These are phyloP conservation scores for Cercis canadensis DNA, from an alignment of 306 rosid genomes.

Conservation along the genomic window DNA sequence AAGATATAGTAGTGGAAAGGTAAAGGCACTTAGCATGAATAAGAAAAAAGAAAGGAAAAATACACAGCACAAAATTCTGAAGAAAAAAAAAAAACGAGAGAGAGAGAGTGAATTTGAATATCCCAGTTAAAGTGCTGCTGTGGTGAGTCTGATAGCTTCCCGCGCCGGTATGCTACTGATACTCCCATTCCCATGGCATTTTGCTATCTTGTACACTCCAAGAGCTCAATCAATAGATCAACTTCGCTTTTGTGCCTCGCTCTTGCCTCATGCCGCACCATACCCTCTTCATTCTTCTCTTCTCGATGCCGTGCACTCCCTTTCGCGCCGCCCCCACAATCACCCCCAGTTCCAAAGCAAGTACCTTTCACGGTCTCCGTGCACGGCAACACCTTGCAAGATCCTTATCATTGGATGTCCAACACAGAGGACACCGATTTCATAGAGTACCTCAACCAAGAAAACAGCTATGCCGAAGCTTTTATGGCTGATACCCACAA, in stretches of 20 bases:
- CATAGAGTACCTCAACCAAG: conserved; percentile 60
- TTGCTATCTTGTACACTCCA: conserved; percentile 42
- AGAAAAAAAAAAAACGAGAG: no score
- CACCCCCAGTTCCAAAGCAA: conserved; percentile 70
- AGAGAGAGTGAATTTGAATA: no score
- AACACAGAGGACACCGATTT: conserved; percentile 67
- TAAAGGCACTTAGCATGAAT: no score
- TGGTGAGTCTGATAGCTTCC: not conserved
- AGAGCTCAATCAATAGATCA: conserved; percentile 27
- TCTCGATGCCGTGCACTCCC: conserved; percentile 44
- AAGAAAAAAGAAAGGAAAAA: no score
- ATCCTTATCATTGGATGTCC: conserved; percentile 92
- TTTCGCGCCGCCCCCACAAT: conserved; percentile 40
- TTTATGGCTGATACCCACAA: conserved; percentile 79
- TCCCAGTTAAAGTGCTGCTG: no score
- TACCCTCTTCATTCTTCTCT: conserved; percentile 49
- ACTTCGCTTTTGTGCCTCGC: conserved; percentile 13
- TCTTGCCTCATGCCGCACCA: conserved; percentile 16
- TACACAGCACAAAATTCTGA: no score
- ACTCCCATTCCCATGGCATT: conserved; percentile 48
- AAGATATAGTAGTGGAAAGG: no score
- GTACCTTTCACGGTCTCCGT: conserved; percentile 61
- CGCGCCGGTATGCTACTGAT: conserved; percentile 9
- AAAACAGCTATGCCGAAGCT: conserved; percentile 72
- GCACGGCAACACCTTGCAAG: conserved; percentile 74